Evolutionary conservation across 2,329 filamentous ascomycete species (phyloP).

Genomic region (Cercospora sojina): DNA sequence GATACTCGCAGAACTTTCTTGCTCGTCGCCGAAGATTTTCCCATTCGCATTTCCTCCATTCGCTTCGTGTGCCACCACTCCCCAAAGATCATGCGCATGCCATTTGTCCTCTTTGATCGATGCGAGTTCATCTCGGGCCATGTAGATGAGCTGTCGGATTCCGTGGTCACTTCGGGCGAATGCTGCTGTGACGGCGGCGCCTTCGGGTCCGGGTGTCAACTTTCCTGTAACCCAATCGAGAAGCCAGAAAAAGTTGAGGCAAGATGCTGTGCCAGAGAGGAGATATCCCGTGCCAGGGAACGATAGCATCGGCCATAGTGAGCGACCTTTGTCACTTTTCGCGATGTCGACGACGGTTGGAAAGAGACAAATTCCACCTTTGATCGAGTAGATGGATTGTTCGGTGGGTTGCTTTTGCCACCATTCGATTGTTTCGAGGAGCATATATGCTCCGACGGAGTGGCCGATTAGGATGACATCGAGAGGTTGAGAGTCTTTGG

Average conservation of each 20-base stretch:
- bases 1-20: background rate
- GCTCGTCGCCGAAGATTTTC: background rate
- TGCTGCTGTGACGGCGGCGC: conserved; percentile 49
- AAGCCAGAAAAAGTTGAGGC: conserved; percentile 41
- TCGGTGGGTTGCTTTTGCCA: conserved; percentile 22
- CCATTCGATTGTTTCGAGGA: conserved; percentile 40
- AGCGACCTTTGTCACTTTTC: conserved; percentile 44
- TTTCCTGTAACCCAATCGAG: conserved; percentile 34
- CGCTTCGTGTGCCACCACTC: conserved; percentile 36
- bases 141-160: conserved; percentile 57
- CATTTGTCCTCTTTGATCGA: conserved; percentile 58
- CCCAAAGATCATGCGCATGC: conserved; percentile 63
- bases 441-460: conserved; percentile 49
- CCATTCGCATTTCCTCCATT: background rate
- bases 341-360: conserved; percentile 51
- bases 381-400: conserved; percentile 22
- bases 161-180: conserved; percentile 53
- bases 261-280: conserved; percentile 45
- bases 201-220: conserved; percentile 30
- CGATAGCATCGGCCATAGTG: background rate
- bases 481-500: conserved; percentile 7
- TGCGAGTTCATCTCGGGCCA: conserved; percentile 59
- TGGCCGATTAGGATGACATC: conserved; percentile 47
- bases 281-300: conserved; percentile 23
- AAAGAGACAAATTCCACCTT: conserved; percentile 44